These are phyloP conservation scores for Schizophyllum amplum DNA, from an alignment of 1,284 basidiomycete genomes.

Conservation along the genomic window DNA sequence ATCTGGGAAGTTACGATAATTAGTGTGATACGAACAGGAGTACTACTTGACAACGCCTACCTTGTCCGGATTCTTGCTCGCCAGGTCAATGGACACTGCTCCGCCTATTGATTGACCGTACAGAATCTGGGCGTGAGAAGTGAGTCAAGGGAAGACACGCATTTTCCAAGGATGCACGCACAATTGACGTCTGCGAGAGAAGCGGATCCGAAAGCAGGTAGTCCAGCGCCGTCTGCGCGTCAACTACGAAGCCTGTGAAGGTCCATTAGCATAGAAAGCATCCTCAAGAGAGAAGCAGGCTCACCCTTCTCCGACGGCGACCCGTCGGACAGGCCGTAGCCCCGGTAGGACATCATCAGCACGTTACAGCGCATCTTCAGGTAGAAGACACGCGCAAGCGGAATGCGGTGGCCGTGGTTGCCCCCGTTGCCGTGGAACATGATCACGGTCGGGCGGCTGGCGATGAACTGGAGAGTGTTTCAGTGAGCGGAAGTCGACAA, in stretches of 20 bases:
- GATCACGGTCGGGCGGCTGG: constrained; percentile 71
- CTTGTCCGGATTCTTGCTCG: constrained; percentile 67
- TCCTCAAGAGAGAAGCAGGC: no score
- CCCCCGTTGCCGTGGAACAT: constrained; percentile 92
- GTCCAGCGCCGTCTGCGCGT: constrained; percentile 77
- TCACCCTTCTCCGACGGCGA: constrained; percentile 76
- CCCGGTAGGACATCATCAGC: constrained; percentile 83
- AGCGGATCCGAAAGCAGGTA: constrained; percentile 65
- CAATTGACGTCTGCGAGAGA: constrained; percentile 61
- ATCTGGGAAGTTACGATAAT: constrained; percentile 35
- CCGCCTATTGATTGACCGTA: constrained; percentile 97
- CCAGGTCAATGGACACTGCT: constrained; percentile 89
- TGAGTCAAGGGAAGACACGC: constrained; percentile 1
- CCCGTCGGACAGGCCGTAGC: constrained; percentile 82
- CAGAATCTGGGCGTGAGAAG: constrained; percentile 42
- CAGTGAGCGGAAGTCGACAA: not conserved
- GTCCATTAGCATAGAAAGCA: no score
- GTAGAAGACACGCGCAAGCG: constrained; percentile 83
- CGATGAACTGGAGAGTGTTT: constrained; percentile 42
- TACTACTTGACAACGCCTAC: no score
- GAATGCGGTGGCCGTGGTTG: constrained; percentile 81
- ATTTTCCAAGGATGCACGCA: constrained; percentile 1
- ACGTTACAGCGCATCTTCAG: constrained; percentile 83
- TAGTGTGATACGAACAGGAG: not conserved
- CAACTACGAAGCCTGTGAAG: constrained; percentile 71